Evolutionary conservation across 2,329 filamentous ascomycete species (phyloP), one percentile per base, ranked within the genome.

Genomic region (Didymellaceae sp.): DNA sequence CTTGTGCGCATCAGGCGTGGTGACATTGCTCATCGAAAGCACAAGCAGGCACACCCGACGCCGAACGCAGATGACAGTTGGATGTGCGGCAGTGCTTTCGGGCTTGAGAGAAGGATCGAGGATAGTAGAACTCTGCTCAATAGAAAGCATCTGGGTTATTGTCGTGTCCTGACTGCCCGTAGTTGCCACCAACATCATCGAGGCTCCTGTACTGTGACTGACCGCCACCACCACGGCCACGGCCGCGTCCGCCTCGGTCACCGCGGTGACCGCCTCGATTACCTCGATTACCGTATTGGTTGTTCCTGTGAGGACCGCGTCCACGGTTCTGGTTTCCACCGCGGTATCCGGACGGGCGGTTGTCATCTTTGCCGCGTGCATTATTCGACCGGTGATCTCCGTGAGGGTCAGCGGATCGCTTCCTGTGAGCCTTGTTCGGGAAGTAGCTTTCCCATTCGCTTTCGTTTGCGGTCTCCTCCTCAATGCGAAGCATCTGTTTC

Each of bases 401-500:
- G 22, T 63, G 54, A 1, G 63, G 62, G 17, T 66, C 62, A 8
- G 59, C 60, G 26, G 82, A 52, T 20, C 61, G 59, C 49, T 62
- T 66, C 17, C 65, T 63, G 25, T 64, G 37, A 62, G 86, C 86
- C 66, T 82, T 87, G 64, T 82, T 86, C 24, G 81, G 78, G 57
- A 85, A 85, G 14, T 83, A 75, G 62, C 80, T 83, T 61, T 89
- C 85, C 65, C 85, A 86, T 55, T 85, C 82, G 55, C 83, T 84
- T 62, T 88, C 85, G 18, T 85, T 72, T 6, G 66, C 58, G 6
- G 61, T 62, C 76, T 93, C 89, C 43, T 86, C 80, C 70, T 96
- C 91, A 37, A 97, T 86, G 1, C 89, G 83, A 42, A 97, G 75
- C 57, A 94, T 80, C 13, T 90, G 84, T 76, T 95, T 96, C 75